A percentile compares a stretch with the other conserved stretches of the same genome.
Evolutionary conservation across 768 basidiomycete genomes (phyloP).

Genomic region (Hydnum rufescens): DNA sequence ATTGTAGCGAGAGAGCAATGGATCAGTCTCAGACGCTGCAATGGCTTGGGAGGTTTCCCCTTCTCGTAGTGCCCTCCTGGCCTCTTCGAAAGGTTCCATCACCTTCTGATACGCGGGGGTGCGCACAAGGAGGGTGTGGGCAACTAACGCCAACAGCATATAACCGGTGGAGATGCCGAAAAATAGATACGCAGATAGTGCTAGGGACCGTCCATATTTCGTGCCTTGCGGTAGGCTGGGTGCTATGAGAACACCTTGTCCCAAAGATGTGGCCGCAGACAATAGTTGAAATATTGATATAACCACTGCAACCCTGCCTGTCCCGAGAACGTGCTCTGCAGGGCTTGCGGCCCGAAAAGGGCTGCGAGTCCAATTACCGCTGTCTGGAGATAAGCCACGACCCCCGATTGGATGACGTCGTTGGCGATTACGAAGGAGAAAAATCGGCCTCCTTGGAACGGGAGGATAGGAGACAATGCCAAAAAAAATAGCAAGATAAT

Average conservation of each 20-base stretch:
- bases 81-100: neutral
- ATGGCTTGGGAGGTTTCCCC: constrained; percentile 1
- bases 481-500: constrained; percentile 33
- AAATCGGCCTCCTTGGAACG: constrained; percentile 31
- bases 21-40: neutral
- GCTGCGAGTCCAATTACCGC: constrained; percentile 61
- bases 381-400: constrained; percentile 58
- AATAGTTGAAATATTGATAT: constrained; percentile 17
- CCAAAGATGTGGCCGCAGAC: constrained; percentile 11
- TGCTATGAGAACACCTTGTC: neutral
- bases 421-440: constrained; percentile 45
- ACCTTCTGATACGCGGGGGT: constrained; percentile 39
- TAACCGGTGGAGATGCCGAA: constrained; percentile 52
- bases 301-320: constrained; percentile 18
- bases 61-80: neutral
- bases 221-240: neutral
- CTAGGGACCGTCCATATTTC: neutral
- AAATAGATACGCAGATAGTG: constrained; percentile 40
- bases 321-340: constrained; percentile 28
- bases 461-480: constrained; percentile 44
- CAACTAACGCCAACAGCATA: constrained; percentile 31
- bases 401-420: constrained; percentile 36
- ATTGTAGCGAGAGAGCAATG: too few relatives aligned
- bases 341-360: constrained; percentile 49
- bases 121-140: constrained; percentile 36